Conservation (phyloP, 495 filamentous ascomycete genomes). For the Rhypophila decipiens region DNA sequence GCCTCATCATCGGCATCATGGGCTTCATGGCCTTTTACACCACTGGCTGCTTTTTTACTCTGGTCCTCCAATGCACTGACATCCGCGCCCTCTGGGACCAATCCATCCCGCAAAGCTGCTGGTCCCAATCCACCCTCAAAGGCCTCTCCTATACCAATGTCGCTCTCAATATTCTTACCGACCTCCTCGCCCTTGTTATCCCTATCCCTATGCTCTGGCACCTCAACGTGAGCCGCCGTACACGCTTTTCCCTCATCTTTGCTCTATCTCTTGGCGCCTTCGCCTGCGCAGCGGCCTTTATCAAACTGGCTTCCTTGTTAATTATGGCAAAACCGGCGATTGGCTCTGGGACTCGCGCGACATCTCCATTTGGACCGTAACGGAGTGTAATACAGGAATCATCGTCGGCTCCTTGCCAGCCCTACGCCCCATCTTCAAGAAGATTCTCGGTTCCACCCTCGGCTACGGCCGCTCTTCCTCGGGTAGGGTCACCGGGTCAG, state of each 20-base stretch:
- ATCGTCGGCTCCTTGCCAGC: conserved; percentile 13
- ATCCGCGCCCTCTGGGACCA: conserved; percentile 30
- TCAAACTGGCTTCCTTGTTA: conserved; percentile 36
- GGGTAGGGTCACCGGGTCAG: background rate
- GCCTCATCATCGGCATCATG: conserved; percentile 27
- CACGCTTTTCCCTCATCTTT: conserved; percentile 33
- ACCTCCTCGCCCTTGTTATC: conserved; percentile 35
- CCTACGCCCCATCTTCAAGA: conserved; percentile 13
- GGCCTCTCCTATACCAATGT: conserved; percentile 31
- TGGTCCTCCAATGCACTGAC: conserved; percentile 23
- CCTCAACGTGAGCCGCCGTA: conserved; percentile 34
- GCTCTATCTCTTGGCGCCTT: conserved; percentile 40
- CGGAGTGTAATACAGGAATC: conserved; percentile 17
- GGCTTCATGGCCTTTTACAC: conserved; percentile 37
- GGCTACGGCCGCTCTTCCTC: conserved; percentile 12
- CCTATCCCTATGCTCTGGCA: conserved; percentile 41
- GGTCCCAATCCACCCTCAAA: conserved; percentile 21
- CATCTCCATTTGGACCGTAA: conserved; percentile 17
- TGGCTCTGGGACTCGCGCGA: conserved; percentile 38
- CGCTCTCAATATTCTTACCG: conserved; percentile 37
- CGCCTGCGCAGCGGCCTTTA: conserved; percentile 38
- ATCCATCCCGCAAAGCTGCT: conserved; percentile 28
- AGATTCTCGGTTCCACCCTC: conserved; percentile 14
- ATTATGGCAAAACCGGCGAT: conserved; percentile 34
- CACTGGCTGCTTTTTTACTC: conserved; percentile 23